phyloP scores from a whole-genome alignment of 1,284 basidiomycete genomes.

The Pterulicium gracile region DNA sequence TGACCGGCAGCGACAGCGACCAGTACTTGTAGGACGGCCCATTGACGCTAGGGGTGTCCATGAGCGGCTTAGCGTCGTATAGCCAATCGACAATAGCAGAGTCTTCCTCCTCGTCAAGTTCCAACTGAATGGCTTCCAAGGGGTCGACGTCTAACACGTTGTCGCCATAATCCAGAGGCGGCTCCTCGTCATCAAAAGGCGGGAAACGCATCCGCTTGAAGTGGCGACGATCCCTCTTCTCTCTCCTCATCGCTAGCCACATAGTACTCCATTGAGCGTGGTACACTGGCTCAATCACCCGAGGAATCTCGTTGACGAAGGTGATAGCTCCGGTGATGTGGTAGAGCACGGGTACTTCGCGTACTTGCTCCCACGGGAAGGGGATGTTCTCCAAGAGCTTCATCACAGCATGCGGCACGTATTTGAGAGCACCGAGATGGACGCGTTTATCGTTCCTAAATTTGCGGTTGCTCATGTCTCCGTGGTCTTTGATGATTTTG shows the following conservation, averaged over 20 bases:
- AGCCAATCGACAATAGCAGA: conserved; percentile 96
- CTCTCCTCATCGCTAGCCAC: conserved; percentile 99
- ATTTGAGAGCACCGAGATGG: conserved; percentile 95
- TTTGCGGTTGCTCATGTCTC: conserved; percentile 94
- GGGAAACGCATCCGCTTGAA: conserved; percentile 99
- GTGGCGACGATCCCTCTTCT: conserved; percentile 97
- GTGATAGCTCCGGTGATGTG: conserved; percentile 99
- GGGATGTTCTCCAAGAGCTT: conserved; percentile 99
- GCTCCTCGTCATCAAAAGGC: conserved; percentile 99
- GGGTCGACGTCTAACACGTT: conserved; percentile 98
- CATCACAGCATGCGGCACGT: conserved; percentile 98
- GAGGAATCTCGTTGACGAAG: conserved; percentile 97
- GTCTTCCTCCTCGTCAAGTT: conserved; percentile 92
- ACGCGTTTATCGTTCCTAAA: conserved; percentile 99
- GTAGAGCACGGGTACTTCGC: conserved; percentile 93
- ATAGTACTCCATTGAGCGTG: conserved; percentile 99
- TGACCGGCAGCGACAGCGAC: conserved; percentile 86
- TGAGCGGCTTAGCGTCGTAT: conserved; percentile 92
- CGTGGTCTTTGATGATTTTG: conserved; percentile 97
- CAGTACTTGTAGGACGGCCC: conserved; percentile 92
- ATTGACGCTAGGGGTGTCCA: conserved; percentile 84
- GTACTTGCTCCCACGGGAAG: conserved; percentile 98
- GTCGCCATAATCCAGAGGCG: conserved; percentile 95
- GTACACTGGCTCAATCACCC: conserved; percentile 94
- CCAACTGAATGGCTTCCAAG: conserved; percentile 95